Evolutionary conservation across 179 eudicot genomes (phyloP).

Genomic region (Silene coronaria): DNA sequence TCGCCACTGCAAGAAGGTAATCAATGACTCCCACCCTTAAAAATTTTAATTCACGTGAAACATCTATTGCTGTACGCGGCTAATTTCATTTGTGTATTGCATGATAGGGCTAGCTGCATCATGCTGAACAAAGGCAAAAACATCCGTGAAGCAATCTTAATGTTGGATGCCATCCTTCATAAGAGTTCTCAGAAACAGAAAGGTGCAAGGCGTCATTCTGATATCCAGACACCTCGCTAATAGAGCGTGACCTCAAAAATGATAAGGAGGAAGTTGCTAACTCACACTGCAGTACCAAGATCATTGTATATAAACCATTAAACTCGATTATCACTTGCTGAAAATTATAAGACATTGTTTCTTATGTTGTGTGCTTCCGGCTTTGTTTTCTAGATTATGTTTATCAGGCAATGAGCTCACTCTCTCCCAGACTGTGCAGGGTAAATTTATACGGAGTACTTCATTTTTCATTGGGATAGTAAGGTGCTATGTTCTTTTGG

Average conservation of each 20-base stretch:
- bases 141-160: slow-evolving; percentile 9
- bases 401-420: too few species aligned
- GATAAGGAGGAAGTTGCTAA: neutral
- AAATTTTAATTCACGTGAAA: neutral
- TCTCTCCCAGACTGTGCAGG: too few species aligned
- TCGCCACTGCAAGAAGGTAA: slow-evolving; percentile 9
- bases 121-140: slow-evolving; percentile 18
- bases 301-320: slow-evolving; percentile 1
- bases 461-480: too few species aligned
- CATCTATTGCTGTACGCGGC: neutral
- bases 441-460: too few species aligned
- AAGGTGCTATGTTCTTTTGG: too few species aligned
- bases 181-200: slow-evolving; percentile 6
- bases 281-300: neutral
- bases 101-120: slow-evolving; percentile 12
- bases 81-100: neutral
- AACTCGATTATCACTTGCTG: neutral
- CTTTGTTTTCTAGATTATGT: too few species aligned
- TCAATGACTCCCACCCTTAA: neutral
- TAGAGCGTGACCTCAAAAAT: neutral
- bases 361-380: neutral
- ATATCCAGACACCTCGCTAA: neutral
- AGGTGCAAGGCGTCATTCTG: neutral
- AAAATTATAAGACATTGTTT: neutral
- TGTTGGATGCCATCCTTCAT: slow-evolving; percentile 12